Percentiles rank a stretch among this genome's conserved stretches.
phyloP scores from a whole-genome alignment of 768 basidiomycete species.

The Suillus bovinus region DNA sequence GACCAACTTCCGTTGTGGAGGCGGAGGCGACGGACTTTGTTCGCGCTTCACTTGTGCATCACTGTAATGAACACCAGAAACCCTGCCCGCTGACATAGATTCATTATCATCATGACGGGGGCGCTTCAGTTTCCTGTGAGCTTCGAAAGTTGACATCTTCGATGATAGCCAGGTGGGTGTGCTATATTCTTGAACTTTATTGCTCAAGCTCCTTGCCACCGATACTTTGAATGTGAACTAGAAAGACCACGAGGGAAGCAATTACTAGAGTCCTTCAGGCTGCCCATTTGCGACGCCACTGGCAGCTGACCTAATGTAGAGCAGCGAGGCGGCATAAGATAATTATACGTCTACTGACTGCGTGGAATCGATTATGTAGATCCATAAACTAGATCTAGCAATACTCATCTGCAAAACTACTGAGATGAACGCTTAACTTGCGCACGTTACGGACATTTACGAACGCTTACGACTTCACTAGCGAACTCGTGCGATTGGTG shows the following conservation, averaged over 20 bases:
- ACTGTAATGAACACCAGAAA: not conserved
- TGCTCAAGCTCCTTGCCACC: not conserved
- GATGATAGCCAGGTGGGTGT: not conserved
- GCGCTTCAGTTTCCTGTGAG: slow-evolving; percentile 20
- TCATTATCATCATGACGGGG: not conserved
- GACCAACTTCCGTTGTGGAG: slow-evolving; percentile 20
- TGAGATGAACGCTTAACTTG: too few relatives aligned
- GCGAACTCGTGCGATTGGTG: too few relatives aligned
- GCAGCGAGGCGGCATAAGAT: too few relatives aligned
- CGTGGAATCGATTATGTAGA: too few relatives aligned
- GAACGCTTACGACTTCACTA: too few relatives aligned
- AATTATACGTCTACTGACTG: too few relatives aligned
- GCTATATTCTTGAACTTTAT: not conserved
- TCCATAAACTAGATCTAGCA: too few relatives aligned
- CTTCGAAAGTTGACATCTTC: slow-evolving; percentile 7
- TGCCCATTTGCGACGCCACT: too few relatives aligned
- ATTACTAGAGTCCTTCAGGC: too few relatives aligned
- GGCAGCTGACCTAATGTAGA: too few relatives aligned
- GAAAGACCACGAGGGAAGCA: not conserved
- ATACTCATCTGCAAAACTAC: too few relatives aligned
- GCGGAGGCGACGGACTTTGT: slow-evolving; percentile 17
- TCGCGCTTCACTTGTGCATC: slow-evolving; percentile 22
- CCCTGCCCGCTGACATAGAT: not conserved
- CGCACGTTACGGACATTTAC: too few relatives aligned
- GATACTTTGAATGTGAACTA: not conserved